These are phyloP conservation scores for Fusarium sp. DNA, from an alignment of 2,329 filamentous ascomycete species.

Conservation along the genomic window DNA sequence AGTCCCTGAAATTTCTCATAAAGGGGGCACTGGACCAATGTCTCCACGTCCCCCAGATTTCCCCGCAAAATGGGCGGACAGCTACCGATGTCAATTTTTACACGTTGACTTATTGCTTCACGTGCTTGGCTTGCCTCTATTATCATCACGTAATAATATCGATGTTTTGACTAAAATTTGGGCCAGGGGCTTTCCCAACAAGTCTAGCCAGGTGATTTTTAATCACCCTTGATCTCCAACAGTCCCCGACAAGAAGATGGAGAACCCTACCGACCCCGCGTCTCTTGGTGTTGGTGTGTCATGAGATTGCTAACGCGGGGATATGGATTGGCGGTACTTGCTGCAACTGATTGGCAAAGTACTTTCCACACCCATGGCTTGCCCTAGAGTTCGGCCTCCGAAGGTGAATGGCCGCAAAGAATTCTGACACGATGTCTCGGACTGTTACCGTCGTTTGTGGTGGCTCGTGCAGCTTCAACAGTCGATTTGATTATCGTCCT, in stretches of 20 bases:
- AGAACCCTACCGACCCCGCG: constrained; percentile 43
- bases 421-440: constrained; percentile 26
- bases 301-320: constrained; percentile 39
- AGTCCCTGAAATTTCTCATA: constrained; percentile 27
- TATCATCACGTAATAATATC: constrained; percentile 48
- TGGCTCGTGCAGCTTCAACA: constrained; percentile 38
- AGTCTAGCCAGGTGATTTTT: constrained; percentile 30
- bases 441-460: constrained; percentile 21
- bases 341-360: constrained; percentile 1
- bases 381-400: constrained; percentile 26
- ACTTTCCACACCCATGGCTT: constrained; percentile 14
- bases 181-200: constrained; percentile 32
- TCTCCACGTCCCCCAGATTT: constrained; percentile 47
- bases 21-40: constrained; percentile 18
- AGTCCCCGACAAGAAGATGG: constrained; percentile 37
- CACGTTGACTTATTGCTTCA: constrained; percentile 39
- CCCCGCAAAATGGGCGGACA: constrained; percentile 44
- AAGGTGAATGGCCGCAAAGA: constrained; percentile 19
- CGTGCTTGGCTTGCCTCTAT: constrained; percentile 36
- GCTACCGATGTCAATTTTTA: constrained; percentile 25
- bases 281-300: constrained; percentile 38
- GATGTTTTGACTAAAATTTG: constrained; percentile 44
- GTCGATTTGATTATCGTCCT: constrained; percentile 14
- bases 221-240: constrained; percentile 43
- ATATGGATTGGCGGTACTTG: constrained; percentile 18